phyloP scores from a whole-genome alignment of 257 asterid species.

The Marsdenia floribunda region DNA sequence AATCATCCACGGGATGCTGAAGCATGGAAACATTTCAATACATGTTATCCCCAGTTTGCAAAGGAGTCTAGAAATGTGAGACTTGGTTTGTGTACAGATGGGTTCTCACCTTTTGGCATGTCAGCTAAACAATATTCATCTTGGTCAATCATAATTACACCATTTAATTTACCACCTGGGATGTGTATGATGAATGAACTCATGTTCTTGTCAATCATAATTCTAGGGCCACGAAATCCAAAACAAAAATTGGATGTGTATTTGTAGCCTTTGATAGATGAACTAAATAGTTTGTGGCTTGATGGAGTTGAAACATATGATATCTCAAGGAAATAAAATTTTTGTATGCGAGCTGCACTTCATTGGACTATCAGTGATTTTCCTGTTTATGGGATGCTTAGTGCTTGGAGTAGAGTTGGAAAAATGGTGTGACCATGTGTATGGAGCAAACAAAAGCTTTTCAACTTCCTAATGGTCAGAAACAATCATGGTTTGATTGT shows the following conservation, averaged over 20 bases:
- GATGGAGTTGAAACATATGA: slow-evolving; percentile 5
- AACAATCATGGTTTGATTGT: no score
- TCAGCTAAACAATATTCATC: no score
- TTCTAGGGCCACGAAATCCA: neutral
- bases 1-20: neutral
- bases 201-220: neutral
- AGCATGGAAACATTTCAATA: neutral
- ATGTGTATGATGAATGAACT: no score
- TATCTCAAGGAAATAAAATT: neutral
- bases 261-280: slow-evolving; percentile 1
- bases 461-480: no score
- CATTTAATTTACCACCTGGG: no score
- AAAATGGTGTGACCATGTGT: neutral
- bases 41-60: neutral
- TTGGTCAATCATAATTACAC: no score
- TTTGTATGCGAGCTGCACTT: slow-evolving; percentile 2
- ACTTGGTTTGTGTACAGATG: no score
- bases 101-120: no score
- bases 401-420: slow-evolving; percentile 10
- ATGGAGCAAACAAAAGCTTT: no score
- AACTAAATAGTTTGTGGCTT: neutral
- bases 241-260: neutral
- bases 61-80: neutral
- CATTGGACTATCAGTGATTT: slow-evolving; percentile 13
- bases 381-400: slow-evolving; percentile 1